Evolutionary conservation across 2,329 filamentous ascomycete genomes (phyloP), one percentile per base, ranked within the genome.

Genomic region (Penicillium sp.): DNA sequence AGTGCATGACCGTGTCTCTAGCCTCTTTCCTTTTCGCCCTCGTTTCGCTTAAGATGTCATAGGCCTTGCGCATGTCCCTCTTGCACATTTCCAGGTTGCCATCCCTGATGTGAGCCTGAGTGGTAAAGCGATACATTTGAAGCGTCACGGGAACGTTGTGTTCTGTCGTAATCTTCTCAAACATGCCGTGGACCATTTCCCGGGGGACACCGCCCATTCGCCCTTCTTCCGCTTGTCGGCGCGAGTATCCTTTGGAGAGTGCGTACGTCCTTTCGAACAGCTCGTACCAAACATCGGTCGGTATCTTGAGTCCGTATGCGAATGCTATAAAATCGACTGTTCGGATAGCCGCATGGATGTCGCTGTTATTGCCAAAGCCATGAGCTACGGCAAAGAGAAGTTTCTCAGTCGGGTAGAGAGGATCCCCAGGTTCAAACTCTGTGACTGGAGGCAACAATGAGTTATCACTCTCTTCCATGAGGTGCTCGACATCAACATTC

Each of bases 341-440:
- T 34, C 79, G 75, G 22, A 85, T 62, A 11, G 81, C 86, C 1
- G 76, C 72, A 0, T 75, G 64, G 3, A 89, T 74, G 46, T 84
- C 76, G 40, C 80, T 83, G 66, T 85, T 88, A 53, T 76, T 77
- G n/a, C 85, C 80, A 54, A 85, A 87, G 1, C 77, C 74, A 62
- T 89, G 83, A 5, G 85, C 84, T n/a, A 91, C 71, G 8, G 84
- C 79, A 46, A 80, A 74, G 18, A 92, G 74, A 0, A 91, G 73
- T 2, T 73, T 71, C 7, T 65, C 54, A 0, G 79, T 81, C 2
- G 88, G 88, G 42, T 75, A 72, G 28, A 86, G 66, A 7, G 80
- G 77, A 1, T 80, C 84, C 25, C 75, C 72, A 0, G 57, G 60
- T 1, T 72, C 63, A 36, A 80, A 76, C 1, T 62, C 59, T 27